Conservation (phyloP, 1,284 basidiomycete genomes). For the Flammula alnicola region DNA sequence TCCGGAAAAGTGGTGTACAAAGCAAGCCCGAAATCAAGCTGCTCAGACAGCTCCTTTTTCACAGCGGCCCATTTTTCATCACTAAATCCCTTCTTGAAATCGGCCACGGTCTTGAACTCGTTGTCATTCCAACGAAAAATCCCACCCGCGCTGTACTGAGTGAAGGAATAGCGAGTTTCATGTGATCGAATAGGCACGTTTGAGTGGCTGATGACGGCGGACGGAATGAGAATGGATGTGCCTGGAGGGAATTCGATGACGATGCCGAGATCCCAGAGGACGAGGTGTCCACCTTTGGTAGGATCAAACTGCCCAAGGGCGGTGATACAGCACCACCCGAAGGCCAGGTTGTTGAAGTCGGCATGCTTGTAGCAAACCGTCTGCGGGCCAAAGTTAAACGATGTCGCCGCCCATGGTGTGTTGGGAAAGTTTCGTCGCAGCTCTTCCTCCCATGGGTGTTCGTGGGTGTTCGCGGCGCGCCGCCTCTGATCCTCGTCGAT, state of each 20-base stretch:
- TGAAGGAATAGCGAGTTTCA: constrained; percentile 29
- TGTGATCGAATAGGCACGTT: constrained; percentile 23
- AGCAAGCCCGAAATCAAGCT: too few species aligned
- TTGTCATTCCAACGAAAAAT: constrained; percentile 30
- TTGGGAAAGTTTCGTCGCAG: too few species aligned
- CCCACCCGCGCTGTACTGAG: constrained; percentile 27
- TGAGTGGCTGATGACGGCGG: constrained; percentile 27
- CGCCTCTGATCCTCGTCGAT: too few species aligned
- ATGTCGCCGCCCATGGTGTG: too few species aligned
- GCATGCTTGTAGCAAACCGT: neutral
- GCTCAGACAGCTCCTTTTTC: too few species aligned
- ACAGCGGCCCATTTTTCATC: too few species aligned
- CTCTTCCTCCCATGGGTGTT: too few species aligned
- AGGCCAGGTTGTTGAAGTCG: constrained; percentile 8
- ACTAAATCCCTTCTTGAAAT: too few species aligned
- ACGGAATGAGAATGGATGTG: constrained; percentile 30
- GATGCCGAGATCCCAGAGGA: constrained; percentile 7
- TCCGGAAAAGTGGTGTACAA: too few species aligned
- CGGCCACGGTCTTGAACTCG: too few species aligned
- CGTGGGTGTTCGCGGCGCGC: too few species aligned
- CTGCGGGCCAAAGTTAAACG: constrained; percentile 3
- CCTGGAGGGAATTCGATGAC: constrained; percentile 22
- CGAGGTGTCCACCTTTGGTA: constrained; percentile 11
- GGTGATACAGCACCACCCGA: constrained; percentile 6
- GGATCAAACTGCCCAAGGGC: constrained; percentile 10